Conservation (phyloP, 1,284 basidiomycete genomes). For the Trichosporon asahii region DNA sequence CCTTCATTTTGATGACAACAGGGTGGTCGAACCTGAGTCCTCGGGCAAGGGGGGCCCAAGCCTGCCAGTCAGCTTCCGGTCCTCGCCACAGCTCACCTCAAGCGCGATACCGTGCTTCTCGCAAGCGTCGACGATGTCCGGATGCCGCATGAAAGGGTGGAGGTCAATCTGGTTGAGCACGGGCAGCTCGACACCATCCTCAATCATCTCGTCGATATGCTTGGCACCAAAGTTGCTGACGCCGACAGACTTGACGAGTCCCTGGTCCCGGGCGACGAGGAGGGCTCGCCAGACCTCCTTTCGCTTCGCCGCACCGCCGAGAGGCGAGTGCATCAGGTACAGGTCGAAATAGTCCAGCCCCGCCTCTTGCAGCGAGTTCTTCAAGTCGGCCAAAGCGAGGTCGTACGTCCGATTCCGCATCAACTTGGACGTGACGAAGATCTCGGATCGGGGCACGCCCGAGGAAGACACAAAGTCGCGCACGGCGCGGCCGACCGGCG, state of each 20-base stretch:
- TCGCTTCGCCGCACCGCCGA: constrained; percentile 50
- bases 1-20: constrained; percentile 43
- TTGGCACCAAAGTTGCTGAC: constrained; percentile 54
- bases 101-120: constrained; percentile 53
- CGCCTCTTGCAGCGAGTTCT: constrained; percentile 58
- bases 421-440: constrained; percentile 70
- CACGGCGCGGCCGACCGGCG: constrained; percentile 62
- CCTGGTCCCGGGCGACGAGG: constrained; percentile 51
- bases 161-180: constrained; percentile 52
- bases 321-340: constrained; percentile 54
- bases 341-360: constrained; percentile 55
- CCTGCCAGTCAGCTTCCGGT: constrained; percentile 26
- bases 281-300: constrained; percentile 53
- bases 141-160: constrained; percentile 53
- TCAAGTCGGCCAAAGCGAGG: constrained; percentile 56
- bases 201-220: constrained; percentile 55
- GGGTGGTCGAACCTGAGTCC: constrained; percentile 53
- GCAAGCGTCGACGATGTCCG: constrained; percentile 54
- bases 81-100: constrained; percentile 38
- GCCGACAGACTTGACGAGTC: constrained; percentile 52
- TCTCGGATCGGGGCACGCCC: constrained; percentile 56
- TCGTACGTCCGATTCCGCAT: constrained; percentile 61
- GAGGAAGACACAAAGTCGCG: constrained; percentile 54
- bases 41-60: constrained; percentile 55
- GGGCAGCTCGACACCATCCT: constrained; percentile 42